phyloP scores from a whole-genome alignment of 2,329 filamentous ascomycete genomes.

The Diaporthe humulicola region DNA sequence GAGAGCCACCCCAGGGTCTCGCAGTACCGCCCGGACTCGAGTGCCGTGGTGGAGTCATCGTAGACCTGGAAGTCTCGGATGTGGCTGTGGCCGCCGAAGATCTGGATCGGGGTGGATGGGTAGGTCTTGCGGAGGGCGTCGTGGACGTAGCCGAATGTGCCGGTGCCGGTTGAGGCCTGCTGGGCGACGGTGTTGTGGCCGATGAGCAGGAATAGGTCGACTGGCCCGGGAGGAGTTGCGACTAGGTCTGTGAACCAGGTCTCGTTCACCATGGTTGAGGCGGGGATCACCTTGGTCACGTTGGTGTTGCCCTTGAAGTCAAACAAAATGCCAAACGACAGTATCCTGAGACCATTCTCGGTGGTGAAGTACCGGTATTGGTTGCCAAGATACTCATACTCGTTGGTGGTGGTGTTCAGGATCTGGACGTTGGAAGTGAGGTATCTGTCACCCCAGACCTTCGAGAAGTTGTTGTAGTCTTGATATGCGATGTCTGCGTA shows the following conservation, averaged over 20 bases:
- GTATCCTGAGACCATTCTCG: constrained; percentile 55
- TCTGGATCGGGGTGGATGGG: constrained; percentile 71
- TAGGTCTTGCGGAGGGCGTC: constrained; percentile 69
- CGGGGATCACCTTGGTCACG: constrained; percentile 70
- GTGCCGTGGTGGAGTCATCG: constrained; percentile 70
- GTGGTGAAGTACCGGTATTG: constrained; percentile 61
- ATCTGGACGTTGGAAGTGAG: constrained; percentile 62
- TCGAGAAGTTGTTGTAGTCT: constrained; percentile 70
- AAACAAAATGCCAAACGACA: constrained; percentile 60
- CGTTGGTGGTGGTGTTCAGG: constrained; percentile 52
- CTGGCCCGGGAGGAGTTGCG: constrained; percentile 59
- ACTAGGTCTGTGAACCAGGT: constrained; percentile 72
- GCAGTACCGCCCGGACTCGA: constrained; percentile 76
- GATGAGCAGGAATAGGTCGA: constrained; percentile 74
- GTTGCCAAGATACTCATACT: constrained; percentile 58
- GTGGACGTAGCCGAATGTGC: constrained; percentile 62
- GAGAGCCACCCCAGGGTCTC: constrained; percentile 77
- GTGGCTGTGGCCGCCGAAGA: constrained; percentile 75
- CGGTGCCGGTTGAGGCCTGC: constrained; percentile 58
- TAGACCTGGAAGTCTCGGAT: constrained; percentile 75
- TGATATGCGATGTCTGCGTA: constrained; percentile 72
- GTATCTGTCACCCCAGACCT: constrained; percentile 63
- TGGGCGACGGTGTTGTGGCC: constrained; percentile 73
- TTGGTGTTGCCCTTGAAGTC: constrained; percentile 71
- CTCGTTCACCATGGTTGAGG: constrained; percentile 64